A percentile compares a stretch with the other conserved stretches of the same genome.
These are phyloP conservation scores for Beauveria sp. DNA, from an alignment of 2,329 filamentous ascomycete genomes.

Conservation along the genomic window DNA sequence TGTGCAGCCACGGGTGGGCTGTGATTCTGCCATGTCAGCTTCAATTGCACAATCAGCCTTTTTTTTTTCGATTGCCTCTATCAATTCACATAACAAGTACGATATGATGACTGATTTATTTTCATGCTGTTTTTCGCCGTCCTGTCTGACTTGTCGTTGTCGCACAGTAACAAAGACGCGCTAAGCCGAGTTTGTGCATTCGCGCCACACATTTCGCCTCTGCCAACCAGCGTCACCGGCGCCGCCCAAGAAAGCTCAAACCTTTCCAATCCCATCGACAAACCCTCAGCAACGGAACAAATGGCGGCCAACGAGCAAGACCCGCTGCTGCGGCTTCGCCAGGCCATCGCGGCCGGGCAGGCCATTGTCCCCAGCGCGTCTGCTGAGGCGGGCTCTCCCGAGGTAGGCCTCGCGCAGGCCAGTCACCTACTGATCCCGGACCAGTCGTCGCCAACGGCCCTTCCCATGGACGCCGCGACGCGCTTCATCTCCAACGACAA, in stretches of 20 bases:
- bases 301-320: constrained; percentile 62
- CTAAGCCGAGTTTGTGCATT: neutral
- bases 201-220: neutral
- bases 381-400: constrained; percentile 52
- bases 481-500: constrained; percentile 76
- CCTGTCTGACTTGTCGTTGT: neutral
- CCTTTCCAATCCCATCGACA: neutral
- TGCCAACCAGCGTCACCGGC: neutral
- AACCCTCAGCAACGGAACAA: constrained; percentile 14
- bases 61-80: too few relatives aligned
- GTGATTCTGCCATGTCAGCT: too few relatives aligned
- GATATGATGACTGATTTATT: too few relatives aligned
- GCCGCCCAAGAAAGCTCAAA: neutral
- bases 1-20: too few relatives aligned
- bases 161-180: neutral
- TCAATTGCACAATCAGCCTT: too few relatives aligned
- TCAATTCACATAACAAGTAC: too few relatives aligned
- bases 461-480: constrained; percentile 67
- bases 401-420: constrained; percentile 65
- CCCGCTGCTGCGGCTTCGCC: constrained; percentile 74
- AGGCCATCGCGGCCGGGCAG: constrained; percentile 65
- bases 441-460: constrained; percentile 42
- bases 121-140: too few relatives aligned
- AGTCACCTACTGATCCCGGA: constrained; percentile 69
- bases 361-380: constrained; percentile 68